Evolutionary conservation across 306 rosid genomes (phyloP), one percentile per base, ranked within the genome.

Genomic region (Rosa lucieae): DNA sequence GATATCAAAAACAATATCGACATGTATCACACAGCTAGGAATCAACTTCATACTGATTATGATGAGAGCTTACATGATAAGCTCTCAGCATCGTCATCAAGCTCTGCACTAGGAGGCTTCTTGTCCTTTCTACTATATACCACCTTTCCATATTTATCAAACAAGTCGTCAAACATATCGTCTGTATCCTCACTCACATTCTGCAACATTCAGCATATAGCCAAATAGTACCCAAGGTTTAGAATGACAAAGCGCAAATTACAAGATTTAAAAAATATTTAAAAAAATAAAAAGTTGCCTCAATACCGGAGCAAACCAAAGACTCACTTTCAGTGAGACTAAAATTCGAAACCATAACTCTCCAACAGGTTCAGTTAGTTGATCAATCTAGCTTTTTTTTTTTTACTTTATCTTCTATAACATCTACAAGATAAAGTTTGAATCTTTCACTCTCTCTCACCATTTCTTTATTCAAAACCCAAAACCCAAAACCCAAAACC

Each of bases 31-130:
- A 73, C 49, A 35, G 37, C 72, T 49, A 75, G 66, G 62, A 59
- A 46, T 47, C 11, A 70, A 46, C 10, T 23, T 71, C 23, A 18
- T 9, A 56, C 9, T 58, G n/a, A 17, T 10, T 44, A 4, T 15
- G 70, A 77, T 73, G 79, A 74, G 37, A 78, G 73, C 97, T 89
- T 89, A 92, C 99, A 95, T 71, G 98, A 91, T 69, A 95, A 87
- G 90, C 97, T 91, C 82, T 95, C 98, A 1, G 99, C 88, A 77
- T 95, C 99, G 77, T 94, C 97, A 65, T 95, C 98, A 63, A 92
- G 75, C 85, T 95, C 99, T 67, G 84, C 93, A 58, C 78, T 86
- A 11, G 85, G 88, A 82, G 90, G 85, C 83, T 89, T 92, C 80
- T 77, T 84, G 80, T 88, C 97, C 8, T 73, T 83, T 52, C 96